Base-by-base conservation (phyloP, 495 filamentous ascomycete species). In the Evansstolkia leycettana region DNA sequence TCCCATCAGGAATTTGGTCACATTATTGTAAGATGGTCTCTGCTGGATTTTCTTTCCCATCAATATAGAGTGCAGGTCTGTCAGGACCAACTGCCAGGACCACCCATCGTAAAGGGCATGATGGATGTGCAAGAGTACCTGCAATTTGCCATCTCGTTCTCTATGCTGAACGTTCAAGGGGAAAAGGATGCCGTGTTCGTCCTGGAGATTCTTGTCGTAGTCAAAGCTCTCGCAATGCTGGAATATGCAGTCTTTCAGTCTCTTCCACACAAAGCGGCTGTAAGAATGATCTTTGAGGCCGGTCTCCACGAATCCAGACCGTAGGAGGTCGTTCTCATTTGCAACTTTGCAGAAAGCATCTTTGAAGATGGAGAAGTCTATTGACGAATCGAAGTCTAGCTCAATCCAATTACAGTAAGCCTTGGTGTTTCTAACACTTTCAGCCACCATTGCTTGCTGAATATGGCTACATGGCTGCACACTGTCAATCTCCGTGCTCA, bases 31-130 rank as follows among this genome's bases (percentile, higher is more conserved):
- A 64, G 48, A 3, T 75, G 44, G 5, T 38, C 42, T 19, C 7
- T 42, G 27, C 8, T 40, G 18, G 14, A 47, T 31, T 6, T 37
- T 34, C 6, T 47, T 34, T 20, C 36, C 34, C 2, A 34, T 33
- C 34, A 72, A 55, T 19, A 57, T 48, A 6, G 27, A 36, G 37
- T 63, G 50, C 1, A 92, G 61, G 46, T 89, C 82, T 2, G 63
- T 57, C 14, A 84, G 46, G 0, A 90, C 51, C 20, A 85, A 53
- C 35, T 89, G 83, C 47, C 82, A 67, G 4, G 80, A 83, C 84
- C 84, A 92, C 5, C 82, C 84, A 46, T 92, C 84, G 44, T 90
- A 90, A 0, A 88, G 48, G 0, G 79, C 73, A 55, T 92, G 84
- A 41, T 87, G 84, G 4, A 89, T 66, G 23, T 60, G 59, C 8